Evolutionary conservation across 768 basidiomycete genomes (phyloP), one percentile per base, ranked within the genome.

Genomic region (Russula dissimulans): DNA sequence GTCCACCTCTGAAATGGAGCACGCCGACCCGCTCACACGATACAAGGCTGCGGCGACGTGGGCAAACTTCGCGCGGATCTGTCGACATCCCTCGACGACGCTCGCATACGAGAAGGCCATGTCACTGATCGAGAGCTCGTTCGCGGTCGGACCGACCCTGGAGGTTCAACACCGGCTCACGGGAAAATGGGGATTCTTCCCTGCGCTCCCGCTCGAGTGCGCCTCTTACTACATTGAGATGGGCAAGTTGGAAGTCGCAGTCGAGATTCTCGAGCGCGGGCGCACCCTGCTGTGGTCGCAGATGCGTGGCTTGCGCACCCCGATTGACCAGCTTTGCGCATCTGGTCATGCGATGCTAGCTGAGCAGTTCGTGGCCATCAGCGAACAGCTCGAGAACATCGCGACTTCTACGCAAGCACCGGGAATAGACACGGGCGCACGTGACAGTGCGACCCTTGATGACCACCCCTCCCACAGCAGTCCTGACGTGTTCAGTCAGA

Each of bases 261-360:
- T 64, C 3, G 63, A 64, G 46, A 43, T 12, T 17, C 47, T 65
- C 14, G 64, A 65, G 42, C 45, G 18, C 22, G 64, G 64, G 2
- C 63, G 64, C 5, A 29, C 44, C 0, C 39, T 65, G 14, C 56
- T 65, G 14, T 65, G 64, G 63, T 52, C 54, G 42, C 49, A 65
- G 45, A 52, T 65, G 49, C 62, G 56, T 9, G 54, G 55, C 12
- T 45, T 65, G 22, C 64, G 64, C 29, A 44, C 36, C 5, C 54
- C 57, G 38, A 41, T 65, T 12, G 64, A 65, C 29, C 41, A 38
- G 29, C 58, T 65, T 12, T 41, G 57, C 26, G 38, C 51, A 26
- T n/a, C 41, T 36, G 15, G 38, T 10, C 12, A 50, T 3, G 44
- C 57, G 17, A 39, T 17, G 32, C 26, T 65, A 15, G 63, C 57